These are phyloP conservation scores for Isabelozyma gotoi DNA, from an alignment of 805 yeast species.

Conservation along the genomic window DNA sequence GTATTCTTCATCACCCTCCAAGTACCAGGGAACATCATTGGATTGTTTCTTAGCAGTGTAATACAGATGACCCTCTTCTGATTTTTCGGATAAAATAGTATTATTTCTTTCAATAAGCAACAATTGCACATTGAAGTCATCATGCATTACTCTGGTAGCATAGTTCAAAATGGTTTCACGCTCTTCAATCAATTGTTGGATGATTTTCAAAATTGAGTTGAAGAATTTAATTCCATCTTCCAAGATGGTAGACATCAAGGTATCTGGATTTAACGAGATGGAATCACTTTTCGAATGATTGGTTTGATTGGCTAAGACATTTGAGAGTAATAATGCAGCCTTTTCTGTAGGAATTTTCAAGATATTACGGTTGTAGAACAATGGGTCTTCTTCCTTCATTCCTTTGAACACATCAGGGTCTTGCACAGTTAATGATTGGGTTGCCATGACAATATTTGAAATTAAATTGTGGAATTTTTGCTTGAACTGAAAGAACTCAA, in stretches of 20 bases:
- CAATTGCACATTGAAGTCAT: slow-evolving; percentile 62
- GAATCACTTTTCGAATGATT: slow-evolving; percentile 30
- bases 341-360: slow-evolving; percentile 46
- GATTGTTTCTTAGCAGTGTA: slow-evolving; percentile 34
- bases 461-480: slow-evolving; percentile 67
- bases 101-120: slow-evolving; percentile 49
- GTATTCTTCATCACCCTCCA: slow-evolving; percentile 65
- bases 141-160: slow-evolving; percentile 76
- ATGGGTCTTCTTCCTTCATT: slow-evolving; percentile 54
- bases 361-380: slow-evolving; percentile 38
- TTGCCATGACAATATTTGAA: slow-evolving; percentile 58
- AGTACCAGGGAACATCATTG: slow-evolving; percentile 64
- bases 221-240: slow-evolving; percentile 33
- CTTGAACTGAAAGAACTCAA: slow-evolving; percentile 75
- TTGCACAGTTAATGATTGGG: slow-evolving; percentile 66
- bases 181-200: slow-evolving; percentile 65
- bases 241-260: slow-evolving; percentile 37
- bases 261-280: slow-evolving; percentile 40
- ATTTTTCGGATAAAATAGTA: slow-evolving; percentile 34
- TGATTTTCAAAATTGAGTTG: slow-evolving; percentile 35
- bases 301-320: slow-evolving; percentile 46
- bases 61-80: slow-evolving; percentile 35
- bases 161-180: slow-evolving; percentile 68
- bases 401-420: slow-evolving; percentile 77
- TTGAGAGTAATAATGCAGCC: slow-evolving; percentile 47